Percentiles rank a stretch among this genome's conserved stretches.
Evolutionary conservation across 2,329 filamentous ascomycete species (phyloP).

Genomic region (Aspergillus hortae): DNA sequence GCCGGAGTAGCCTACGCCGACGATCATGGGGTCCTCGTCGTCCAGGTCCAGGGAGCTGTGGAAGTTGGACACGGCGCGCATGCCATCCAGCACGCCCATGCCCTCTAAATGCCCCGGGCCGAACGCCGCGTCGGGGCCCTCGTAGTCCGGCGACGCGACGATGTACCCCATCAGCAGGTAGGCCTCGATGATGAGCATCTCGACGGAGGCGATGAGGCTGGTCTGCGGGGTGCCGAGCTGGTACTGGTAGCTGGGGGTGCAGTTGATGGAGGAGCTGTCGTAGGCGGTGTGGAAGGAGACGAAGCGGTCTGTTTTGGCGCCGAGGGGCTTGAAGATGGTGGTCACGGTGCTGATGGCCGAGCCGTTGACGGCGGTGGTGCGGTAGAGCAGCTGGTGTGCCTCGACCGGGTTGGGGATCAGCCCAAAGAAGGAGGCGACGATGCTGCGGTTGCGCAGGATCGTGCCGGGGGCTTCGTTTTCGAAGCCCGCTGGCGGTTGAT

Average conservation of each 20-base stretch:
- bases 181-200: conserved; percentile 23
- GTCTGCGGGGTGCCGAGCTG: conserved; percentile 30
- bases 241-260: conserved; percentile 28
- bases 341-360: conserved; percentile 39
- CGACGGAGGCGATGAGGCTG: conserved; percentile 29
- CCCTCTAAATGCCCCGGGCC: conserved; percentile 41
- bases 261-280: conserved; percentile 23
- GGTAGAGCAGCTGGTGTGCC: conserved; percentile 40
- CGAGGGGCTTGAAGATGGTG: conserved; percentile 37
- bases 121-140: conserved; percentile 47
- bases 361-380: conserved; percentile 37
- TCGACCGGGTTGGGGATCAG: conserved; percentile 19
- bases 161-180: conserved; percentile 46
- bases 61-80: conserved; percentile 39
- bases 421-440: conserved; percentile 20
- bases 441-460: conserved; percentile 19
- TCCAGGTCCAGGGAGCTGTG: conserved; percentile 14
- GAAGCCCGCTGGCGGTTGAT: conserved; percentile 23
- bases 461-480: conserved; percentile 19
- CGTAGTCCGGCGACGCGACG: conserved; percentile 48
- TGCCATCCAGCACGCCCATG: conserved; percentile 44
- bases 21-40: conserved; percentile 19
- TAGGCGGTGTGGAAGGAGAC: conserved; percentile 44
- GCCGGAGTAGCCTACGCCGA: conserved; percentile 55
- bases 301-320: conserved; percentile 25